A percentile compares a stretch with the other conserved stretches of the same genome.
Evolutionary conservation across 2,329 filamentous ascomycete genomes (phyloP).

Genomic region (Chaetomium globosum): DNA sequence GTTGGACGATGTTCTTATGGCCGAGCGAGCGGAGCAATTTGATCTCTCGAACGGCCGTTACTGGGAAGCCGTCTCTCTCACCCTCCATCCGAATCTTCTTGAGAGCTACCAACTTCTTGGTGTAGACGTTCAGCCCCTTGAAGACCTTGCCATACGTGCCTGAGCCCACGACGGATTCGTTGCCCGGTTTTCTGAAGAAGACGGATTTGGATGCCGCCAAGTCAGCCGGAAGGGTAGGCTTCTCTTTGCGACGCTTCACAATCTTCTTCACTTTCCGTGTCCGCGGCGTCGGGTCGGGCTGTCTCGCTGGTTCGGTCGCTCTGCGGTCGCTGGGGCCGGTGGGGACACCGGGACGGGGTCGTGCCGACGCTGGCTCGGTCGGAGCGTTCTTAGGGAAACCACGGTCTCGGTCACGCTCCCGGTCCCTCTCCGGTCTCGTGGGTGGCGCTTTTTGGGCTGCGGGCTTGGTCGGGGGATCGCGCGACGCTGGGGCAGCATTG

Average conservation of each 20-base stretch:
- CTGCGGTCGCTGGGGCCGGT: conserved; percentile 34
- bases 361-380: conserved; percentile 55
- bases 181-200: conserved; percentile 93
- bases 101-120: conserved; percentile 76
- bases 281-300: conserved; percentile 49
- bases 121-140: conserved; percentile 92
- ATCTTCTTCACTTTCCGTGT: conserved; percentile 68
- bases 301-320: conserved; percentile 39
- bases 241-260: conserved; percentile 69
- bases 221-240: conserved; percentile 70
- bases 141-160: conserved; percentile 96
- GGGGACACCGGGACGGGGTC: conserved; percentile 39
- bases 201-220: conserved; percentile 82
- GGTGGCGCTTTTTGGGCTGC: conserved; percentile 41
- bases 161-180: conserved; percentile 93
- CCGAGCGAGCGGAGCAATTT: conserved; percentile 86
- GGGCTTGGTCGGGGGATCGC: conserved; percentile 40
- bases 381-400: conserved; percentile 35
- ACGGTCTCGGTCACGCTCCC: conserved; percentile 26
- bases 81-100: conserved; percentile 95
- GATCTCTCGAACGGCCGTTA: conserved; percentile 88
- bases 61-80: conserved; percentile 85
- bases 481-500: conserved; percentile 62
- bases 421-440: conserved; percentile 31
- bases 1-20: conserved; percentile 77